Base-by-base conservation (phyloP, 202 grass and related monocot genomes). In the Elaeis oleifera region DNA sequence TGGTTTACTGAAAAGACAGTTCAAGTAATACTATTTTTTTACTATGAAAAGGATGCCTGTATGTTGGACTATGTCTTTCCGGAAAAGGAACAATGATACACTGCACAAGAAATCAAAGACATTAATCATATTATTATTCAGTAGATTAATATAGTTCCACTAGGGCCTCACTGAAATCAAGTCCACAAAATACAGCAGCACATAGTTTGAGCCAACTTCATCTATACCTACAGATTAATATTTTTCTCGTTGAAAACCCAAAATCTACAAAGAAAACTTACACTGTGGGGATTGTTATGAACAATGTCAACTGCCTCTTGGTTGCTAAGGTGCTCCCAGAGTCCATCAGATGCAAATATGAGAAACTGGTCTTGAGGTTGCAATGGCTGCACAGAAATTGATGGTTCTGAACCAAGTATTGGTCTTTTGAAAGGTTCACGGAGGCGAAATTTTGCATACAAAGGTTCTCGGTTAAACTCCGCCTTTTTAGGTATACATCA, bases 271-370 rank as follows among this genome's bases (percentile, higher is more conserved):
- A 4, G 50, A 80, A 55, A 81, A 71, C 87, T 83, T 83, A 91
- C 91, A 79, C 54, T 91, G 5, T 54, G 79, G 65, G 84, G 79
- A 50, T 59, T 78, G 50, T 49, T 79, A 17, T 81, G 77, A 78
- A 96, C 87, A 88, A 96, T 96, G 70, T 96, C 91, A 67, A 96
- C 87, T 74, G 87, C 91, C 54, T 91, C 84, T 74, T 96, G 91
- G 68, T 96, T 96, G 60, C 74, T 90, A 56, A 96, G 81, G 65
- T 96, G 91, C 60, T 96, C 91, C 91, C 91, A 96, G 55, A 96
- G 84, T 58, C 91, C 91, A 79, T 96, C 91, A 65, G 91, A 91
- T 28, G 91, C 91, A 85, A 91, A 96, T 83, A 96, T 96, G 56
- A 96, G 56, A 81, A 96, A 89, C 16, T 78, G 81, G 76, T 97